Conservation (phyloP, 2,329 filamentous ascomycete genomes). For the Gaeumannomyces tritici region DNA sequence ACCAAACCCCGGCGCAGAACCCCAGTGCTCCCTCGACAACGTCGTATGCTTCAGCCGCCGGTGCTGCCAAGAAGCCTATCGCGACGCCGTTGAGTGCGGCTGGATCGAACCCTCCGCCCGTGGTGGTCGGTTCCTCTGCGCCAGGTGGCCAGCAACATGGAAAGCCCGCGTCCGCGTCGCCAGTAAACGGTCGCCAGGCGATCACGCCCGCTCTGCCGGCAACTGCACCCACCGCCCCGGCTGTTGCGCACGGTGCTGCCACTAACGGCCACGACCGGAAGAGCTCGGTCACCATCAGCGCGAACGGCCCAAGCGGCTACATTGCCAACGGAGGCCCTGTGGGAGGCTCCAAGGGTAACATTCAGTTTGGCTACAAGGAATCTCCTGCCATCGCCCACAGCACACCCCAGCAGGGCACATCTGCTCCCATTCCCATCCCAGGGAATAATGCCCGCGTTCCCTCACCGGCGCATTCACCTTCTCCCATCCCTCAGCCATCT, state of each 20-base stretch:
- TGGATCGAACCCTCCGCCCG: constrained; percentile 42
- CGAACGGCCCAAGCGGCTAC: constrained; percentile 67
- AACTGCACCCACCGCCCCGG: constrained; percentile 40
- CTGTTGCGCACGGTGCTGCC: constrained; percentile 52
- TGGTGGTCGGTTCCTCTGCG: constrained; percentile 45
- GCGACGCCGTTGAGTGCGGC: constrained; percentile 52
- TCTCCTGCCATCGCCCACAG: constrained; percentile 59
- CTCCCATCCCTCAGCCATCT: constrained; percentile 82
- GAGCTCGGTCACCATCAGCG: constrained; percentile 83
- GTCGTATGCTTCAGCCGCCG: constrained; percentile 60
- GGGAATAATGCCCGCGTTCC: constrained; percentile 56
- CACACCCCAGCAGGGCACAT: constrained; percentile 47
- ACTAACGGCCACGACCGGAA: constrained; percentile 81
- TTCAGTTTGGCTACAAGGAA: constrained; percentile 75
- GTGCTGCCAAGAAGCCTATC: constrained; percentile 52
- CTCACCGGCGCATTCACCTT: constrained; percentile 81
- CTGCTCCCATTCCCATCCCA: constrained; percentile 54
- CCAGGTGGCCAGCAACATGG: constrained; percentile 44
- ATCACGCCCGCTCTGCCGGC: constrained; percentile 59
- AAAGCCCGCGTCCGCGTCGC: constrained; percentile 59
- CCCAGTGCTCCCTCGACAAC: constrained; percentile 45
- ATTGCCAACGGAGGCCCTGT: constrained; percentile 63
- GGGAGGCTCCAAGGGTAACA: constrained; percentile 51
- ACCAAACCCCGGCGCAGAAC: constrained; percentile 44
- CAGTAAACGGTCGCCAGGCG: constrained; percentile 75